These are phyloP conservation scores for Thuidium tamariscinum DNA, from an alignment of 225 moss, liverwort and hornwort genomes.

Conservation along the genomic window DNA sequence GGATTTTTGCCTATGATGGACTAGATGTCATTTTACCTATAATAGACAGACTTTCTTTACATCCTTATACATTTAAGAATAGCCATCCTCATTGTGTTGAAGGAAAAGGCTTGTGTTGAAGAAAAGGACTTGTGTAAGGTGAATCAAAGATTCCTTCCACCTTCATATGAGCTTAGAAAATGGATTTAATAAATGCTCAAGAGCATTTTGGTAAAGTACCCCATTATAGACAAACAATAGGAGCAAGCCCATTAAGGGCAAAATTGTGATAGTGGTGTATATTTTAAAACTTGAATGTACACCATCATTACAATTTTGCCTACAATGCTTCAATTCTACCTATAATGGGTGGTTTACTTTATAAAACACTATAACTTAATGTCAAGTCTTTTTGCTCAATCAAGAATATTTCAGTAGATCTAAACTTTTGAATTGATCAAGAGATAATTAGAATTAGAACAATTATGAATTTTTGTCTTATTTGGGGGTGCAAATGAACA, in stretches of 20 bases:
- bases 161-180: not conserved
- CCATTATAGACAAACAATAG: no score
- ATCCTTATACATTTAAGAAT: not conserved
- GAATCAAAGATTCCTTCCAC: not conserved
- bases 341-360: no score
- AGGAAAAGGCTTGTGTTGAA: not conserved
- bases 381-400: not conserved
- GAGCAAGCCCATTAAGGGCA: no score
- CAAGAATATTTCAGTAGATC: rapidly evolving
- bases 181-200: not conserved
- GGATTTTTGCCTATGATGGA: no score
- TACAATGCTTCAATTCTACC: no score
- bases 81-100: not conserved
- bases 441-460: not conserved
- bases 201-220: no score
- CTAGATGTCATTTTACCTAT: no score
- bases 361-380: no score
- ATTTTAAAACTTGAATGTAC: no score
- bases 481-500: not conserved
- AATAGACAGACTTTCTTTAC: no score
- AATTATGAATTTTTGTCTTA: not conserved
- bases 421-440: not conserved
- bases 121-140: not conserved
- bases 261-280: no score
- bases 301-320: no score